Evolutionary conservation across 345 rosid genomes (phyloP).

Genomic region (Moricandia arvensis): DNA sequence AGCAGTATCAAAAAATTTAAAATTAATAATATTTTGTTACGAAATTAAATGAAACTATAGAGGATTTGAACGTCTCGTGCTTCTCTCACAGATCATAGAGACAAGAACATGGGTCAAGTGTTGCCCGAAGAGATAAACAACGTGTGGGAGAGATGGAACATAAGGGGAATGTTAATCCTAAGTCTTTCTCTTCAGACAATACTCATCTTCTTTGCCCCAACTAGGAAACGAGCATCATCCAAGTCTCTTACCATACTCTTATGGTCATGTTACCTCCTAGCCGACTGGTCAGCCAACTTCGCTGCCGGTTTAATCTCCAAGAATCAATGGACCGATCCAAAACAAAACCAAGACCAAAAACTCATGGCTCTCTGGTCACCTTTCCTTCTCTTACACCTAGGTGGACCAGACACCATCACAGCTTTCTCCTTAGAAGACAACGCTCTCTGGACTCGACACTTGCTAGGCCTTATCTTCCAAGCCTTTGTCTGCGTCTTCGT

Average conservation of each 20-base stretch:
- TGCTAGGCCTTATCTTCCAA: not conserved
- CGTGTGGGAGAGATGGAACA: conserved; percentile 48
- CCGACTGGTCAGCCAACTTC: conserved; percentile 34
- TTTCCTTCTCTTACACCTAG: conserved; percentile 1
- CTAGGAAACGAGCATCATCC: not conserved
- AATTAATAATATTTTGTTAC: no score
- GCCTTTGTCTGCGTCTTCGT: not conserved
- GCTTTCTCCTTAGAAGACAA: not conserved
- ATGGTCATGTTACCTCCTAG: conserved; percentile 52
- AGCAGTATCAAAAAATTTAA: not conserved
- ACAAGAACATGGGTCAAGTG: not conserved
- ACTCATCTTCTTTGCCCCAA: not conserved
- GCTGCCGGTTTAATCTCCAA: not conserved
- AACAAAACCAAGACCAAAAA: not conserved
- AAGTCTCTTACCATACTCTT: conserved; percentile 41
- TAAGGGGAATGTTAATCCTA: conserved; percentile 44
- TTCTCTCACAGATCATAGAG: not conserved
- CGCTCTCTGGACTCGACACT: not conserved
- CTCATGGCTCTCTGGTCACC: not conserved
- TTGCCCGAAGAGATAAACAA: conserved; percentile 1
- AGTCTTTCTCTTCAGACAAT: not conserved
- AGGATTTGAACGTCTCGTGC: not conserved
- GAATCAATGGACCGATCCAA: not conserved
- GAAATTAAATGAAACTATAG: not conserved
- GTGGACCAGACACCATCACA: conserved; percentile 3